Conservation (phyloP, 306 rosid genomes). For the Senna tora region DNA sequence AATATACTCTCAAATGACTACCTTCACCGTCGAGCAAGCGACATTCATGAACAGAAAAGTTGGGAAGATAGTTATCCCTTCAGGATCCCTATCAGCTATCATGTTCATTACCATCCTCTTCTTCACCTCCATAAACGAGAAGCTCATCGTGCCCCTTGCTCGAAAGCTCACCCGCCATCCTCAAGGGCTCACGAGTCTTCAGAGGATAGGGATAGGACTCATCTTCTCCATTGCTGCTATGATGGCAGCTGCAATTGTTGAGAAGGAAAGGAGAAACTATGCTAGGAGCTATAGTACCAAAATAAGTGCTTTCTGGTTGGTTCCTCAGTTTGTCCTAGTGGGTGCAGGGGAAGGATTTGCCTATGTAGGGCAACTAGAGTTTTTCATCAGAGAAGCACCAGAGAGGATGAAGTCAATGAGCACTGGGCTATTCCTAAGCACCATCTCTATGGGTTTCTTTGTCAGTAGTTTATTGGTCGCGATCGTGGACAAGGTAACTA, state of each 20-base stretch:
- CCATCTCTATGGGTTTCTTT: conserved; percentile 90
- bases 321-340: conserved; percentile 87
- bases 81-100: conserved; percentile 82
- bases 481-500: conserved; percentile 68
- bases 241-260: conserved; percentile 72
- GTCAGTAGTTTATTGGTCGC: conserved; percentile 81
- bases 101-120: conserved; percentile 75
- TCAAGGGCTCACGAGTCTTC: conserved; percentile 94
- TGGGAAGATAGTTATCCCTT: conserved; percentile 59
- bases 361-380: conserved; percentile 95
- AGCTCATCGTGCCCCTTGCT: conserved; percentile 69
- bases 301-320: conserved; percentile 89
- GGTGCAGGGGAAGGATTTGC: conserved; percentile 95
- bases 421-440: conserved; percentile 83
- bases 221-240: conserved; percentile 68
- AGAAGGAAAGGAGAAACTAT: conserved; percentile 55
- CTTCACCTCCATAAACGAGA: conserved; percentile 83
- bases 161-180: conserved; percentile 69
- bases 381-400: conserved; percentile 96
- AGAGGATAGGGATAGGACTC: conserved; percentile 85
- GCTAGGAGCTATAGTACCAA: conserved; percentile 35
- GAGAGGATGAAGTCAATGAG: conserved; percentile 98
- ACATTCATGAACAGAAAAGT: conserved; percentile 78
- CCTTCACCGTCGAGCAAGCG: conserved; percentile 97
- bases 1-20: conserved; percentile 86